Percentiles rank a stretch among this genome's conserved stretches.
These are phyloP conservation scores for Leccinum disarticulatum DNA, from an alignment of 768 basidiomycete genomes.

Conservation along the genomic window DNA sequence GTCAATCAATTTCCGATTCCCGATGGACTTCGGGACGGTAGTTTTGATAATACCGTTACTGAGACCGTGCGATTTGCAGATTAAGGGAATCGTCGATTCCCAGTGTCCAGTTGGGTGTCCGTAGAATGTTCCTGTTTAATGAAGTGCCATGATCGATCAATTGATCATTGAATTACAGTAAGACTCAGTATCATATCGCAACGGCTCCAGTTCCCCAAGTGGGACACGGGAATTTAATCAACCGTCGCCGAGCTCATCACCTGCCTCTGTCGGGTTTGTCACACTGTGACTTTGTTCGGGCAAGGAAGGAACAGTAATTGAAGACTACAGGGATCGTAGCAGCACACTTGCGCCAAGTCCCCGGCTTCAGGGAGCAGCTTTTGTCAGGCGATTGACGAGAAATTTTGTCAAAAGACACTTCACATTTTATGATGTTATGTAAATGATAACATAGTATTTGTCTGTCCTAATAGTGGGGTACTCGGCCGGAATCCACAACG, in stretches of 20 bases:
- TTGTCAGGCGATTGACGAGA: too few relatives aligned
- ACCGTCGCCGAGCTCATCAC: background rate
- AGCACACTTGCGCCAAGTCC: too few relatives aligned
- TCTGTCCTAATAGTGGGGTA: too few relatives aligned
- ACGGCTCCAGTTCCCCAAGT: background rate
- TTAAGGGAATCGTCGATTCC: background rate
- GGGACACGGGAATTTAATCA: conserved; percentile 1
- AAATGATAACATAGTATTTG: too few relatives aligned
- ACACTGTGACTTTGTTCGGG: background rate
- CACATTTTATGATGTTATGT: too few relatives aligned
- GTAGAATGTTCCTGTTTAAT: background rate
- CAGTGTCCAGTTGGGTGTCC: conserved; percentile 2
- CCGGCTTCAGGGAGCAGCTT: too few relatives aligned
- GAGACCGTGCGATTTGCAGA: background rate
- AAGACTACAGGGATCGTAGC: too few relatives aligned
- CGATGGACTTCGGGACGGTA: background rate
- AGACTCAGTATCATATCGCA: background rate
- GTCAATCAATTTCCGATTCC: background rate
- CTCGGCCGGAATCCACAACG: too few relatives aligned
- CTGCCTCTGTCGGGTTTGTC: background rate
- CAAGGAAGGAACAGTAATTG: background rate
- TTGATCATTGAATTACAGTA: background rate
- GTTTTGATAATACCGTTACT: background rate
- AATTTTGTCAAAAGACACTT: too few relatives aligned
- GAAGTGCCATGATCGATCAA: too few relatives aligned